Base-by-base conservation (phyloP, 345 rosid species). In the Pistacia atlantica region DNA sequence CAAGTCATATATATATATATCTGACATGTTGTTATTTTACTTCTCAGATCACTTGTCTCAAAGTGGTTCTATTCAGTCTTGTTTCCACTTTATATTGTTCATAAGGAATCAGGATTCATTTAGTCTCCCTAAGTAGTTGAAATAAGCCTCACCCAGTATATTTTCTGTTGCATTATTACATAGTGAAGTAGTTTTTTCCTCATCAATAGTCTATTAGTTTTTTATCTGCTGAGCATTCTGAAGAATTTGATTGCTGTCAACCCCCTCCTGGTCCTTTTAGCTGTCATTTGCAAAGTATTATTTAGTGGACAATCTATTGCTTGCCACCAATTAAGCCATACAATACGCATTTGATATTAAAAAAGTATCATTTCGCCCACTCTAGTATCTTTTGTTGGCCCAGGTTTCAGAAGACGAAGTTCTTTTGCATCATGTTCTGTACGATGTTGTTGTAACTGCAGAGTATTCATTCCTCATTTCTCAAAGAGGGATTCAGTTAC, bases 341-440 rank as follows among this genome's bases (percentile, higher is more conserved):
- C 33, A 69, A 54, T 22, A 13, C 61, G 17, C 69, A 51, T 28
- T 69, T 31, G 54, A 5, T 65, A 10, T 37, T 67, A 17, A 52
- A 42, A 45, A 55, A 25, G 62, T 14, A 49, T 22, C 35, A 55
- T n/a, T 62, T 38, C 9, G 69, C 65, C 52, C n/a, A 33, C 61
- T 72, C 4, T 56, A 49, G 31, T 33, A 33, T n/a, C 65, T 55
- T 77, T 66, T 76, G 64, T 77, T 75, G 73, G 71, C 65, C 5
- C 87, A 92, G 98, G 88, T 77, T 79, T 79, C 81, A 48, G 83
- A 84, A 80, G 90, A 90, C 70, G 95, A 85, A 82, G 79, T 83
- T 49, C 45, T 69, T 74, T 73, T 89, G 65, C 83, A 77, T 48
- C 80, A 86, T 79, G 82, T 84, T 65, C 59, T 91, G 49, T 81